Evolutionary conservation across 495 filamentous ascomycete genomes (phyloP).

Genomic region (Aspergillus leporis): DNA sequence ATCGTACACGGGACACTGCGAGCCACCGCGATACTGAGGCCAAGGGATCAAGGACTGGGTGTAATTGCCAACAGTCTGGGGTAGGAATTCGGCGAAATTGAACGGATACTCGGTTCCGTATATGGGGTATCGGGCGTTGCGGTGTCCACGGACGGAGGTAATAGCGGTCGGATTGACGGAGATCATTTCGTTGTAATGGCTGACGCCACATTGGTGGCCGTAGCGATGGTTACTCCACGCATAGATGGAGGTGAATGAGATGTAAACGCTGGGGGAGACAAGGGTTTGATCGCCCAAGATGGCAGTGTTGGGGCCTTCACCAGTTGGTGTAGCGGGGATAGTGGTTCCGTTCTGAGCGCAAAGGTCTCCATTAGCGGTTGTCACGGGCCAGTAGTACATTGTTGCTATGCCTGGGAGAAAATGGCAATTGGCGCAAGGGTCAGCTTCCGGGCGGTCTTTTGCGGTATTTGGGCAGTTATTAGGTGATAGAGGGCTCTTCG

Average conservation of each 20-base stretch:
- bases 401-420: constrained; percentile 29
- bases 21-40: constrained; percentile 26
- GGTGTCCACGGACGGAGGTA: constrained; percentile 22
- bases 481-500: constrained; percentile 22
- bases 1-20: constrained; percentile 22
- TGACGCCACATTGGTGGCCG: constrained; percentile 23
- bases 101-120: constrained; percentile 27
- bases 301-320: constrained; percentile 24
- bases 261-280: constrained; percentile 25
- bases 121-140: constrained; percentile 25
- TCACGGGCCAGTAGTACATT: constrained; percentile 33
- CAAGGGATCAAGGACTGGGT: constrained; percentile 25
- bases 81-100: constrained; percentile 27
- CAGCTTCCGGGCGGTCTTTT: constrained; percentile 16
- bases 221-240: constrained; percentile 25
- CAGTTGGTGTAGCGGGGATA: constrained; percentile 17
- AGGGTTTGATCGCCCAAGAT: constrained; percentile 24
- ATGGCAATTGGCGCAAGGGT: constrained; percentile 26
- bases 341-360: constrained; percentile 28
- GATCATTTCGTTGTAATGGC: constrained; percentile 22
- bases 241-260: constrained; percentile 30
- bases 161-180: constrained; percentile 18
- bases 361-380: constrained; percentile 24
- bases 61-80: constrained; percentile 22
- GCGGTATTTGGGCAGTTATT: constrained; percentile 15